These are phyloP conservation scores for Mortierella sp. DNA, from an alignment of 371 early-diverging fungal genomes.

Conservation along the genomic window DNA sequence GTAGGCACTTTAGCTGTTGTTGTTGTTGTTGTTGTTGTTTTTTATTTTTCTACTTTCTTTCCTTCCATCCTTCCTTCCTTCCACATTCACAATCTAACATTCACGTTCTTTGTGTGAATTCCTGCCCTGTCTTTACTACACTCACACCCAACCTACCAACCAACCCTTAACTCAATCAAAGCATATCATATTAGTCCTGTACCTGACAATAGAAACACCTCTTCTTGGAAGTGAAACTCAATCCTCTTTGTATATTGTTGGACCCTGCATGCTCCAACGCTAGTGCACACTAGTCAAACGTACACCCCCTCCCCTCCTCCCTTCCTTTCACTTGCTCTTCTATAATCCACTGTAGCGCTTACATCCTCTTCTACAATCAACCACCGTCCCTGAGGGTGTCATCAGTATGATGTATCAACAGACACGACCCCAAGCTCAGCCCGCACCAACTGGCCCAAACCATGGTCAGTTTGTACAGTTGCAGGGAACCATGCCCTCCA, in stretches of 20 bases:
- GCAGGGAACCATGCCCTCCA: background rate
- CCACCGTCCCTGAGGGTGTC: background rate
- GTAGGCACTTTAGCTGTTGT: too few relatives aligned
- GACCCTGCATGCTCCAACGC: background rate
- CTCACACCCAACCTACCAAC: too few relatives aligned
- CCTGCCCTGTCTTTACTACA: background rate
- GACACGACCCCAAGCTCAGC: slow-evolving; percentile 9
- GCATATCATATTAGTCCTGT: background rate
- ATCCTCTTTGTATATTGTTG: background rate
- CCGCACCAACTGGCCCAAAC: background rate
- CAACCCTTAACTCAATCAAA: too few relatives aligned
- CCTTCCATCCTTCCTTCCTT: background rate
- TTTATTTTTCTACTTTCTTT: background rate
- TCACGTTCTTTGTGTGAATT: background rate
- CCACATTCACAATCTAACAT: background rate
- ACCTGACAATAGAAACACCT: background rate
- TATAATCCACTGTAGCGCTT: background rate
- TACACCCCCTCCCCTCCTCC: too few relatives aligned
- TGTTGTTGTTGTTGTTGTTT: background rate
- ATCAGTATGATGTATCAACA: slow-evolving; percentile 9
- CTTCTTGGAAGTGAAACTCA: background rate
- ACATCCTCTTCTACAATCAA: background rate
- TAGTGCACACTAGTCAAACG: background rate
- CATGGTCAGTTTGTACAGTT: slow-evolving; percentile 9
- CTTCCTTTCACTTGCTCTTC: background rate